Percentiles rank a stretch among this genome's conserved stretches.
These are phyloP conservation scores for Ceratobasidium sp. DNA, from an alignment of 1,284 basidiomycete genomes.

Conservation along the genomic window DNA sequence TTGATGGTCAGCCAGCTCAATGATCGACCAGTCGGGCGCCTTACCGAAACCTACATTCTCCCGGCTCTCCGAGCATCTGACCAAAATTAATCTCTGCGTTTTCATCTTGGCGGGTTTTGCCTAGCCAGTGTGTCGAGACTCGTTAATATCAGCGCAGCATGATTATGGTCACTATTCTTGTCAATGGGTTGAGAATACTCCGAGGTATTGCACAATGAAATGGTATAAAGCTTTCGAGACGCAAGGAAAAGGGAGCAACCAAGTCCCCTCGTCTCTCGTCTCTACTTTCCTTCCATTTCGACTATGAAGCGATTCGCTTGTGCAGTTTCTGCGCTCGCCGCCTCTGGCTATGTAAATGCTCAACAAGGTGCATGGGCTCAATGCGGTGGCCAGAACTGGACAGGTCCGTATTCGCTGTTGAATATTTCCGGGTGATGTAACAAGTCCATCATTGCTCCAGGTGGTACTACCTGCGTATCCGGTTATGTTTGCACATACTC, in stretches of 20 bases:
- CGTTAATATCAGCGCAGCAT: not conserved
- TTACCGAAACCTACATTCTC: not conserved
- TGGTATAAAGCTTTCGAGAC: not conserved
- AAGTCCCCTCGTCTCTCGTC: not conserved
- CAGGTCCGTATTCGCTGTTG: not conserved
- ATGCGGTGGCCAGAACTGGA: constrained; percentile 38
- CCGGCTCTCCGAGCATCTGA: constrained; percentile 6
- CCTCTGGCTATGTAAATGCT: constrained; percentile 34
- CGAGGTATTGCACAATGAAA: not conserved
- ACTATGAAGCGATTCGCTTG: constrained; percentile 17
- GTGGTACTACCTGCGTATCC: constrained; percentile 40
- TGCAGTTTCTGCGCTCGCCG: constrained; percentile 24
- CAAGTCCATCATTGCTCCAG: not conserved
- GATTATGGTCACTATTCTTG: not conserved
- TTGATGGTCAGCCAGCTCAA: not conserved
- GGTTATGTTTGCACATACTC: constrained; percentile 42
- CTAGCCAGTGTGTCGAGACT: not conserved
- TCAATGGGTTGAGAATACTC: not conserved
- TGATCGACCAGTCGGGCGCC: not conserved
- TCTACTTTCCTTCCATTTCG: not conserved
- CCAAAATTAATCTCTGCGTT: not conserved
- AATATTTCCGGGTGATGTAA: not conserved
- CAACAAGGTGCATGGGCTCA: constrained; percentile 37
- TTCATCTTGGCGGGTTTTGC: not conserved
- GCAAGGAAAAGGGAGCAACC: not conserved